Base-by-base conservation (phyloP, 805 yeast species). In the Yarrowia osloensis region DNA sequence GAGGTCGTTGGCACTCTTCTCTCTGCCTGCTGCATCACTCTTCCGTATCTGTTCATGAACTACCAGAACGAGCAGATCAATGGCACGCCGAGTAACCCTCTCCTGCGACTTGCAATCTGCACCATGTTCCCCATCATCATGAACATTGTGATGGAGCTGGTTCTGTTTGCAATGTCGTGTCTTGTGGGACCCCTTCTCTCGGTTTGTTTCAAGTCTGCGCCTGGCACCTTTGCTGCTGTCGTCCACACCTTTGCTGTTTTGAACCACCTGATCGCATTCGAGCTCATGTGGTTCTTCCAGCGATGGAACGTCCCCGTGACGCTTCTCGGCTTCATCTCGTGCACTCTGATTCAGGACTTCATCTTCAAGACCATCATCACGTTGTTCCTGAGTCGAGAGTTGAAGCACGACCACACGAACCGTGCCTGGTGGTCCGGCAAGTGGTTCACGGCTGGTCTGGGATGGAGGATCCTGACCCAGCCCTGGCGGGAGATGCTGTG, bases 401-500 rank as follows among this genome's bases (percentile, higher is more conserved):
- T 70, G 26, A 83, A 81, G 67, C 85, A 82, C 70, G 88, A 84
- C 69, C 82, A 79, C 52, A 77, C 90, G 0, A 89, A 88, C 71
- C 74, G 83, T 40, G 88, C 93, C 2, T 88, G 91, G 91, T 89
- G 93, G 80, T 67, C 71, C 3, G 79, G 79, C 1, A 63, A 66
- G 19, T 77, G 80, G 80, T 31, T 61, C 73, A 89, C 91, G 65
- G 83, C 90, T 66, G 91, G 92, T 75, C 80, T 90, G 77, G 97
- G 97, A 68, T 85, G 85, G 84, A 84, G 86, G 81, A 92, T 93
- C 31, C 85, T 89, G 82, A 84, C 96, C 57, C 93, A 90, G 81
- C 94, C 96, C 71, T 72, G 88, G 67, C 84, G 97, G 84, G 98
- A 93, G 80, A 86, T 88, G 73, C 80, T 85, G 74, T 96, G 97